These are phyloP conservation scores for Mesembryanthemum crystallinum DNA, from an alignment of 148 eudicot species.

Conservation along the genomic window DNA sequence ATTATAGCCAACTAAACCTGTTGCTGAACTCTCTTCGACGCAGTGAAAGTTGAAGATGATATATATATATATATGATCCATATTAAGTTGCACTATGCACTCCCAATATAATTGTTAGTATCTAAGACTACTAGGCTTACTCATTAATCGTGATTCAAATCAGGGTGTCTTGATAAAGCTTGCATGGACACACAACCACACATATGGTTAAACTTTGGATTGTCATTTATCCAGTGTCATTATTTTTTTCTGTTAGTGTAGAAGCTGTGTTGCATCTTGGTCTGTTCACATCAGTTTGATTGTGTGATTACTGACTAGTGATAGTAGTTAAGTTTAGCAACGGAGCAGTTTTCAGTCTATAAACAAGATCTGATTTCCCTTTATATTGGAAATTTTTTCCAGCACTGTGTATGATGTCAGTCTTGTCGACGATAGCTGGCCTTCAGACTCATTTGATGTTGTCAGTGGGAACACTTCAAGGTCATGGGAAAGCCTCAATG, in stretches of 20 bases:
- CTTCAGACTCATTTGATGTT: conserved; percentile 41
- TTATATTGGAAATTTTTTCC: conserved; percentile 5
- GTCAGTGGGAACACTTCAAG: conserved; percentile 54
- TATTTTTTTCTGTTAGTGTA: background rate
- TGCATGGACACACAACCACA: background rate
- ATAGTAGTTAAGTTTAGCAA: background rate
- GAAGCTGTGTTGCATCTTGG: background rate
- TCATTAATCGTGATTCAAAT: too few relatives aligned
- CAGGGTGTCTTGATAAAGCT: background rate
- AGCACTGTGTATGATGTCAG: conserved; percentile 57
- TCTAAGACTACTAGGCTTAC: too few relatives aligned
- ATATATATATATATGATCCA: too few relatives aligned
- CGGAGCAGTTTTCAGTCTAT: background rate
- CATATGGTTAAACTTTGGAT: background rate
- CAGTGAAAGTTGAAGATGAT: background rate
- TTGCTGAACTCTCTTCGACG: background rate
- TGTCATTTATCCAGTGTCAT: background rate
- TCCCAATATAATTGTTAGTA: too few relatives aligned
- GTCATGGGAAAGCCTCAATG: conserved; percentile 60
- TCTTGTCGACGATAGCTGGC: conserved; percentile 55
- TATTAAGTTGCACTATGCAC: too few relatives aligned
- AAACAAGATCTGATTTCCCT: background rate
- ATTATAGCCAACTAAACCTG: background rate
- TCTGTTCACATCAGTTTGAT: background rate
- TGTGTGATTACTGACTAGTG: background rate